Evolutionary conservation across 2,329 filamentous ascomycete genomes (phyloP).

Genomic region (Tolypocladium sp.): DNA sequence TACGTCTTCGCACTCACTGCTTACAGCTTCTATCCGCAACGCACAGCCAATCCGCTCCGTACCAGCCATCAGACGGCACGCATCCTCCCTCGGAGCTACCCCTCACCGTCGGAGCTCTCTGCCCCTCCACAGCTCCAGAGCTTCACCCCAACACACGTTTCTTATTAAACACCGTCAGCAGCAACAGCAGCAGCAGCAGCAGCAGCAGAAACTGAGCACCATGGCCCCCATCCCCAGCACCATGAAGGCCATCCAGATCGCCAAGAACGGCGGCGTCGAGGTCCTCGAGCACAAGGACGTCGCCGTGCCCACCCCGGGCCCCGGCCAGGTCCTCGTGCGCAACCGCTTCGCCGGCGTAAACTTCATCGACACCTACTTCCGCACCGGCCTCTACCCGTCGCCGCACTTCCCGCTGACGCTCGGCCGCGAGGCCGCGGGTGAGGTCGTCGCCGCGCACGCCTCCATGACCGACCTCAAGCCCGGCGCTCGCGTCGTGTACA

Average conservation of each 20-base stretch:
- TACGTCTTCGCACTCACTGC: neutral
- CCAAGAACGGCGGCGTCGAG: constrained; percentile 56
- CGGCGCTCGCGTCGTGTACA: constrained; percentile 65
- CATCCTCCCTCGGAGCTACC: neutral
- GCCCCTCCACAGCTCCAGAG: neutral
- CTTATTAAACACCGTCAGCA: neutral
- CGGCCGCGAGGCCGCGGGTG: constrained; percentile 71
- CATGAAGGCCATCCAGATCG: constrained; percentile 58
- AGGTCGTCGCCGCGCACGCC: constrained; percentile 51
- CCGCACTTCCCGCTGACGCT: constrained; percentile 62
- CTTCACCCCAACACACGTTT: neutral
- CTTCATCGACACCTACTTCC: constrained; percentile 89
- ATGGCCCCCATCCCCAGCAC: constrained; percentile 69
- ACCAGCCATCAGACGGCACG: neutral
- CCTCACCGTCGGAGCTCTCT: neutral
- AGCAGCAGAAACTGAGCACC: neutral
- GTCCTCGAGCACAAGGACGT: constrained; percentile 66
- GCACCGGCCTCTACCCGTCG: constrained; percentile 68
- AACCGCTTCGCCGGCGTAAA: constrained; percentile 78
- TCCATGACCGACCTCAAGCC: constrained; percentile 43
- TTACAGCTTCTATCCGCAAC: neutral
- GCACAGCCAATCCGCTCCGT: neutral
- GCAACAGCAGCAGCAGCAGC: neutral
- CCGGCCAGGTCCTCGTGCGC: constrained; percentile 70
- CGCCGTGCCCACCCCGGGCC: constrained; percentile 54